Evolutionary conservation across 1,284 basidiomycete species (phyloP).

Genomic region (Boletellus deceptivus): DNA sequence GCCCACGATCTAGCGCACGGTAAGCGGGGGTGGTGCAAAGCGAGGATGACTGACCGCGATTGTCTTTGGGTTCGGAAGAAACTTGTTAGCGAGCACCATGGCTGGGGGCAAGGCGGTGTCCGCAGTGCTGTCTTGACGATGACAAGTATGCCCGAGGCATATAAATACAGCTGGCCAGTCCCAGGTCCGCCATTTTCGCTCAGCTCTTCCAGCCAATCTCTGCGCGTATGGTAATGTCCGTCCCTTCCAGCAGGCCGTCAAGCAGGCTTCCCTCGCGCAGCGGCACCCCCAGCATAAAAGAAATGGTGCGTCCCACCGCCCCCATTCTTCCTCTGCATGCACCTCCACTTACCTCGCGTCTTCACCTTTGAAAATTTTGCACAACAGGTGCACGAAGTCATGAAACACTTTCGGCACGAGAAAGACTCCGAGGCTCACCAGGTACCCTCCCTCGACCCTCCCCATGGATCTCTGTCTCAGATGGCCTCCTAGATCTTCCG

Average conservation of each 20-base stretch:
- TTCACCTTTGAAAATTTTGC: slow-evolving; percentile 18
- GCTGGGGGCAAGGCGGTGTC: not conserved
- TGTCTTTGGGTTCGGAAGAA: slow-evolving; percentile 67
- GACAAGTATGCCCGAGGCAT: slow-evolving; percentile 1
- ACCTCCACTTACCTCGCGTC: slow-evolving; percentile 32
- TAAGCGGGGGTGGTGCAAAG: not conserved
- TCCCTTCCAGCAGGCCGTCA: slow-evolving; percentile 26
- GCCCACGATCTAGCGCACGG: slow-evolving; percentile 56
- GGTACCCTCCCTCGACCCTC: slow-evolving; percentile 37
- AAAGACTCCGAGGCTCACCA: slow-evolving; percentile 83
- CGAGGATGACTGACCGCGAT: slow-evolving; percentile 31
- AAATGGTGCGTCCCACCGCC: slow-evolving; percentile 30
- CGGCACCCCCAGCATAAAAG: slow-evolving; percentile 40
- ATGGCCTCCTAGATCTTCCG: slow-evolving; percentile 58
- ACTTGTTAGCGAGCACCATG: slow-evolving; percentile 39
- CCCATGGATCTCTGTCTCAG: not conserved
- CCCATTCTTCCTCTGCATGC: slow-evolving; percentile 20
- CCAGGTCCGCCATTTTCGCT: slow-evolving; percentile 8
- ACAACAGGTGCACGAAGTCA: slow-evolving; percentile 54
- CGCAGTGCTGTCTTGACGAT: not conserved
- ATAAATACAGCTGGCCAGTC: slow-evolving; percentile 18
- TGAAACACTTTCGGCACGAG: slow-evolving; percentile 64
- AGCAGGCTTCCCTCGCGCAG: slow-evolving; percentile 35
- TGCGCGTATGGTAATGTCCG: slow-evolving; percentile 19
- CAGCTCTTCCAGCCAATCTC: slow-evolving; percentile 12